phyloP scores from a whole-genome alignment of 139 green algal species.

The Astrephomene gubernaculifera region DNA sequence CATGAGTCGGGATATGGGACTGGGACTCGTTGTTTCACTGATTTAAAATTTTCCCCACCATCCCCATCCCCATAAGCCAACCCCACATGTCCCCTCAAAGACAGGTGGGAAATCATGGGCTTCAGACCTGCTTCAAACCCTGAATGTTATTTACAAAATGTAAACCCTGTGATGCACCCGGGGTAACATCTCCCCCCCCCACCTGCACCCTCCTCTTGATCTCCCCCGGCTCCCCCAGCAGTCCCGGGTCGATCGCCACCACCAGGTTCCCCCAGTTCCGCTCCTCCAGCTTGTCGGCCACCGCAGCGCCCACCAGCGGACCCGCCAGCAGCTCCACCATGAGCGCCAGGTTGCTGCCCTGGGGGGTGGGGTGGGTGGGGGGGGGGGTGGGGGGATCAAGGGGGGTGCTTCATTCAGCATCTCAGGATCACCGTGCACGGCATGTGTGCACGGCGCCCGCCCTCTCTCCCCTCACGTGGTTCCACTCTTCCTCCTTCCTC shows the following conservation, averaged over 20 bases:
- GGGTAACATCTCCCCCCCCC: slow-evolving; percentile 21
- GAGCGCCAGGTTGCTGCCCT: slow-evolving; percentile 79
- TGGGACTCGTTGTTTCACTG: too few relatives aligned
- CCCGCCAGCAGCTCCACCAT: slow-evolving; percentile 86
- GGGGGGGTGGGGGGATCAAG: neutral
- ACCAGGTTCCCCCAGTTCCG: slow-evolving; percentile 88
- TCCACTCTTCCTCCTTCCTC: slow-evolving; percentile 1
- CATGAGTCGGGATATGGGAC: too few relatives aligned
- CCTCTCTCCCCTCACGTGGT: neutral
- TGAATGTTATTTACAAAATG: too few relatives aligned
- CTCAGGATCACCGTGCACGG: too few relatives aligned
- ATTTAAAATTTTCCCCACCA: too few relatives aligned
- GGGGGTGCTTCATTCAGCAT: too few relatives aligned
- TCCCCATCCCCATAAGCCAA: too few relatives aligned
- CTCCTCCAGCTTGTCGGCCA: slow-evolving; percentile 77
- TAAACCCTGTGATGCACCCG: too few relatives aligned
- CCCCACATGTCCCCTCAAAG: too few relatives aligned
- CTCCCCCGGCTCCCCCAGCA: slow-evolving; percentile 62
- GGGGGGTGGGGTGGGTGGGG: slow-evolving; percentile 45
- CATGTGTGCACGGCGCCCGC: too few relatives aligned
- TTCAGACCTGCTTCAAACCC: too few relatives aligned
- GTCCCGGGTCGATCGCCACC: slow-evolving; percentile 73
- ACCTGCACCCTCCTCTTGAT: slow-evolving; percentile 54
- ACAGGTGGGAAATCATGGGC: too few relatives aligned
- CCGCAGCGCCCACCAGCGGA: slow-evolving; percentile 74